Evolutionary conservation across 2,329 filamentous ascomycete genomes (phyloP).

Genomic region (Colletotrichum tofieldiae): DNA sequence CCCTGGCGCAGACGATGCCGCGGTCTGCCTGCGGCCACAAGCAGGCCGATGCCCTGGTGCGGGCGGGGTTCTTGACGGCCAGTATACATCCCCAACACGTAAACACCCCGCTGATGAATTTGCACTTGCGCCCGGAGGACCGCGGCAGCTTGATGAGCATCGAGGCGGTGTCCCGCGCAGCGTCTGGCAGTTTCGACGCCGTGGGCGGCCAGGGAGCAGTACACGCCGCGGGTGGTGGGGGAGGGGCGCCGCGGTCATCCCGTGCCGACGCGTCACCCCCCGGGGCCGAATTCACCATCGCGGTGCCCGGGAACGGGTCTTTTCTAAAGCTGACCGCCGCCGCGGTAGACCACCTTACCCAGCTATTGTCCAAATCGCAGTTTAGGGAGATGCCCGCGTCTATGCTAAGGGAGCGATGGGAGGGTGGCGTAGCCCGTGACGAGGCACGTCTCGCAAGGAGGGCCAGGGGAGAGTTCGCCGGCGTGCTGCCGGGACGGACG

Average conservation of each 20-base stretch:
- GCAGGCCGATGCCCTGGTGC: conserved; percentile 73
- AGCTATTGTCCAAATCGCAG: conserved; percentile 71
- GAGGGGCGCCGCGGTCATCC: conserved; percentile 54
- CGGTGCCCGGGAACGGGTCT: conserved; percentile 77
- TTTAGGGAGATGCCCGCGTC: conserved; percentile 76
- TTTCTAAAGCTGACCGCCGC: conserved; percentile 77
- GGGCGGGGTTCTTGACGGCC: conserved; percentile 77
- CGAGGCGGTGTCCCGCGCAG: conserved; percentile 74
- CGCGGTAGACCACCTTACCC: conserved; percentile 74
- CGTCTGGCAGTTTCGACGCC: conserved; percentile 78
- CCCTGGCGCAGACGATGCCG: conserved; percentile 56
- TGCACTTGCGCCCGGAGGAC: conserved; percentile 67
- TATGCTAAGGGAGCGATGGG: conserved; percentile 78
- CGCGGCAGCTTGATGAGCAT: conserved; percentile 72
- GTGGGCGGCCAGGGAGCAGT: conserved; percentile 79
- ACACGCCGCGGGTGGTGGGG: conserved; percentile 73
- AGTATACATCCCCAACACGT: conserved; percentile 44
- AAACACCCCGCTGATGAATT: conserved; percentile 52
- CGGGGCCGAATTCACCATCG: conserved; percentile 66
- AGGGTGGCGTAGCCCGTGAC: conserved; percentile 72
- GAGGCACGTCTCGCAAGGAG: conserved; percentile 65
- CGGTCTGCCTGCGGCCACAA: conserved; percentile 32
- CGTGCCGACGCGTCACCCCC: conserved; percentile 41
- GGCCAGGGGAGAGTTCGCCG: conserved; percentile 69
- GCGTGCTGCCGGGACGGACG: conserved; percentile 73